These are phyloP conservation scores for Globisporangium camurandrum DNA, from an alignment of 352 stramenopile species.

Conservation along the genomic window DNA sequence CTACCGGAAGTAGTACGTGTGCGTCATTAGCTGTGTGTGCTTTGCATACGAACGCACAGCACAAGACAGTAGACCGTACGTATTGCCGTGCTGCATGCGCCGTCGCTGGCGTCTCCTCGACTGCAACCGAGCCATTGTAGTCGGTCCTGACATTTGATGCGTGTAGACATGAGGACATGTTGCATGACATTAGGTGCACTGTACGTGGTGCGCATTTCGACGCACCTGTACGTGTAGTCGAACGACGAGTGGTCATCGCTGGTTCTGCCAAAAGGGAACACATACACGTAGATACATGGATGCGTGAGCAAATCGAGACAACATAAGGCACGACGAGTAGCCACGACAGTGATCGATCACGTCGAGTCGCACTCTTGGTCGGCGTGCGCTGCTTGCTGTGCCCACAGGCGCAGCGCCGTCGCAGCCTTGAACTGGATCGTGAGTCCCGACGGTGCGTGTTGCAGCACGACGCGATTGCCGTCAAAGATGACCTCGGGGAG, in stretches of 20 bases:
- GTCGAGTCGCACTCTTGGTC: conserved; percentile 8
- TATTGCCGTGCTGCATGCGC: not conserved
- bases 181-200: not conserved
- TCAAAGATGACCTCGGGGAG: conserved; percentile 58
- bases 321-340: not conserved
- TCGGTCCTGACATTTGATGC: conserved; percentile 15
- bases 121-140: conserved; percentile 26
- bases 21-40: not conserved
- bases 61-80: conserved; percentile 1
- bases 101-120: conserved; percentile 7
- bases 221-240: conserved; percentile 55
- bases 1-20: not conserved
- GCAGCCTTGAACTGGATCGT: conserved; percentile 32
- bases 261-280: conserved; percentile 5
- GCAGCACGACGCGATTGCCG: conserved; percentile 24
- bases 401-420: conserved; percentile 38
- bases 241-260: conserved; percentile 30
- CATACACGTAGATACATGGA: not conserved
- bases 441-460: conserved; percentile 18
- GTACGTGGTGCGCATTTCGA: not conserved
- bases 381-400: conserved; percentile 15
- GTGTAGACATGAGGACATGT: not conserved
- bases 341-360: not conserved
- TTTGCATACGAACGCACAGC: not conserved
- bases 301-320: not conserved